Conservation (phyloP, 1,284 basidiomycete genomes). For the Boletus sp. region DNA sequence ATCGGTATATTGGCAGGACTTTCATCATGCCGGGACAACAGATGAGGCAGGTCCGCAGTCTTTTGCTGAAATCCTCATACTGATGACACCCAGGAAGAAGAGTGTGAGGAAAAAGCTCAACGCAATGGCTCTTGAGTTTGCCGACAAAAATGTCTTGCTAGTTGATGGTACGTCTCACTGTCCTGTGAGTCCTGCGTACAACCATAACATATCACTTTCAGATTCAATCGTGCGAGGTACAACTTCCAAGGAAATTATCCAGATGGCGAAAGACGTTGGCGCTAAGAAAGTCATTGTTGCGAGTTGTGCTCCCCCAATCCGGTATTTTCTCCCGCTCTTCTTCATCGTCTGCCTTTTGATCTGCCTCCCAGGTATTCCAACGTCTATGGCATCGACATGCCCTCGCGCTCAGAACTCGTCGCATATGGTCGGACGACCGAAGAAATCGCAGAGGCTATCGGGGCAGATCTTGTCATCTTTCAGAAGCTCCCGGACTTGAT, state of each 20-base stretch:
- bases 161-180: slow-evolving; percentile 74
- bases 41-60: slow-evolving; percentile 53
- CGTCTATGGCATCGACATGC: slow-evolving; percentile 99
- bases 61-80: neutral
- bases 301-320: slow-evolving; percentile 94
- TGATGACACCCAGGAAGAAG: slow-evolving; percentile 61
- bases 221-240: slow-evolving; percentile 99
- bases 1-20: slow-evolving; percentile 96
- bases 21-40: slow-evolving; percentile 99
- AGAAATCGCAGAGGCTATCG: slow-evolving; percentile 81
- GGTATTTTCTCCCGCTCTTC: slow-evolving; percentile 39
- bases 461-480: slow-evolving; percentile 96
- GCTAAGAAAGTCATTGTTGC: slow-evolving; percentile 98
- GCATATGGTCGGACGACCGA: slow-evolving; percentile 78
- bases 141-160: slow-evolving; percentile 87
- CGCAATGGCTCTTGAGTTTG: slow-evolving; percentile 99
- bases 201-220: slow-evolving; percentile 29
- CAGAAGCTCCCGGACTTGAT: slow-evolving; percentile 93
- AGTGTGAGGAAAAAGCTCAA: slow-evolving; percentile 96
- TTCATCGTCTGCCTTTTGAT: slow-evolving; percentile 2
- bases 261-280: slow-evolving; percentile 99
- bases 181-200: neutral
- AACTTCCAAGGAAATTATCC: slow-evolving; percentile 97
- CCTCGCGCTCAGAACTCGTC: slow-evolving; percentile 89
- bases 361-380: slow-evolving; percentile 68